Base-by-base conservation (phyloP, 805 yeast genomes). In the Saturnispora diversa region DNA sequence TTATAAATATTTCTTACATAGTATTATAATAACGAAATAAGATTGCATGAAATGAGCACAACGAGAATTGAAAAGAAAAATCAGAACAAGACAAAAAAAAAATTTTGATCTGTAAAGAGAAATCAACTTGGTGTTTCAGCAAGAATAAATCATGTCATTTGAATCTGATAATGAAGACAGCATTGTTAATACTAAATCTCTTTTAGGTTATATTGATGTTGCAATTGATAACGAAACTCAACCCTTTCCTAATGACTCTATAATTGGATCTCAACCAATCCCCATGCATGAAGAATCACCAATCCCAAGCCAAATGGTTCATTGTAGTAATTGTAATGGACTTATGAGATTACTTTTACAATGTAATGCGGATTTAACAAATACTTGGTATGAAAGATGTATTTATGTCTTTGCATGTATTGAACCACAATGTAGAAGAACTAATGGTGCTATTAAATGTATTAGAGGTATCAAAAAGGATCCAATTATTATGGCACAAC, bases 391-490 rank as follows among this genome's bases (percentile, higher is more conserved):
- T 54, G 95, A 85, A 52, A 73, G 98, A 44, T 77, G 77, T 3
- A 60, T 92, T 13, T 92, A 90, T 53, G 69, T 92, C 0, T 84
- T 90, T 56, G 76, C 78, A 2, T 92, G 98, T 60, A 54, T 64
- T 13, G 71, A 74, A 32, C 64, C 74, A 17, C 50, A 60, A 0
- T 92, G 98, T 58, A 70, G 81, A 33, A 69, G 84, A 46, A 72
- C 74, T 49, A 66, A 71, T 3, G 95, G 95, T 5, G 66, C 83
- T 1, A 66, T 87, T 2, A 74, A 82, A 49, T 87, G 85, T 22
- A 65, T 92, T 38, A 69, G 97, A 55, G 95, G 90, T 2, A 66
- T 88, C 1, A 62, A 69, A 44, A 75, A 78, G 50, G 85, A 80
- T 52, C 75, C 75, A 0, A 60, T 54, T 9, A 60, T 65, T 39